A percentile compares a stretch with the other conserved stretches of the same genome.
Conservation (phyloP, 192 early-diverging fungal species). For the Gonapodya sp. region DNA sequence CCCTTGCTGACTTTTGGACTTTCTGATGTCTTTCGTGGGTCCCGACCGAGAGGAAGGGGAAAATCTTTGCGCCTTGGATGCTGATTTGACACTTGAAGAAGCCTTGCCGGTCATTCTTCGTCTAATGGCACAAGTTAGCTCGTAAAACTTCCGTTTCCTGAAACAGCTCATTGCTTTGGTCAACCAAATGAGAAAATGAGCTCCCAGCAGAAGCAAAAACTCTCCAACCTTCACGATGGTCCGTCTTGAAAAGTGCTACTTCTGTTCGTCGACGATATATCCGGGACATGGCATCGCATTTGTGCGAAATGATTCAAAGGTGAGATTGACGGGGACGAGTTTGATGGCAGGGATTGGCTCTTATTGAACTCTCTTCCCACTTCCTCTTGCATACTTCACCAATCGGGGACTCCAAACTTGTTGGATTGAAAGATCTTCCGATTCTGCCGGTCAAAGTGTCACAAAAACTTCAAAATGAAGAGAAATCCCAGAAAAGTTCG, state of each 20-base stretch:
- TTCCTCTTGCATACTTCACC: too few relatives aligned
- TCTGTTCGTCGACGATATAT: slow-evolving; percentile 93
- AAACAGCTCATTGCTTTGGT: too few relatives aligned
- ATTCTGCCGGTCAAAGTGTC: slow-evolving; percentile 98
- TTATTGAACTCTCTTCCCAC: neutral
- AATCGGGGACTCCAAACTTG: too few relatives aligned
- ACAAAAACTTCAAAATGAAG: slow-evolving; percentile 99
- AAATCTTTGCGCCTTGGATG: neutral
- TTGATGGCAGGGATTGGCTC: slow-evolving; percentile 7
- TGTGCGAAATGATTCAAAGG: slow-evolving; percentile 96
- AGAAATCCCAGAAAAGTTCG: slow-evolving; percentile 97
- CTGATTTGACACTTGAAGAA: neutral
- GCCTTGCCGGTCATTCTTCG: neutral
- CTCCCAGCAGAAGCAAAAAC: too few relatives aligned
- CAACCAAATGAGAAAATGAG: too few relatives aligned
- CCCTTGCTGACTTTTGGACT: too few relatives aligned
- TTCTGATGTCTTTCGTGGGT: neutral
- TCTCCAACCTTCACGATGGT: slow-evolving; percentile 26
- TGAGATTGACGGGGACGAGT: slow-evolving; percentile 19
- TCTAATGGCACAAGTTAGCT: too few relatives aligned
- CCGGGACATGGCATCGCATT: slow-evolving; percentile 99
- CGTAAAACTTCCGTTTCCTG: neutral
- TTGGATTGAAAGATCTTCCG: slow-evolving; percentile 69
- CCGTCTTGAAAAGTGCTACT: slow-evolving; percentile 98
- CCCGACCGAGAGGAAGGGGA: neutral